Base-by-base conservation (phyloP, 768 basidiomycete genomes). In the Agrocybe pediades region DNA sequence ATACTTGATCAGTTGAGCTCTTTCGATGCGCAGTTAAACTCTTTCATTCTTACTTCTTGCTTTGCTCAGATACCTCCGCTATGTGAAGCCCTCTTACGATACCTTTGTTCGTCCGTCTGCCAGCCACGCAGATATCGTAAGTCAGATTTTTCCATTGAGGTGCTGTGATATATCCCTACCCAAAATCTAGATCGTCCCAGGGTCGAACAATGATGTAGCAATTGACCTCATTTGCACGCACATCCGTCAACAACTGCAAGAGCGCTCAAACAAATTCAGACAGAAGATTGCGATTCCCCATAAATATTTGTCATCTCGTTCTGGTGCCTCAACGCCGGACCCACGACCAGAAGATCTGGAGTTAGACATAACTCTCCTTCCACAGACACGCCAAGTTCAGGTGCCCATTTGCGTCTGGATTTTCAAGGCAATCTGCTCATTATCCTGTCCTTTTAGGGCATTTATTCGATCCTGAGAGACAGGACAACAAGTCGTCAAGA, bases 171-270 rank as follows among this genome's bases (percentile, higher is more conserved):
- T 19, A 21, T 39, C 8, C 36, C 20, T 43, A 48, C 45, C 41
- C 8, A 45, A 39, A 27, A 27, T 19, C 24, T 26, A 96, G 95
- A 95, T 98, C 59, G 95, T 99, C n/a, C 95, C 95, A 1, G 96
- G 96, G 2, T 83, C 84, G 2, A 85, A 93, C 58, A 98, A 98
- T 64, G 68, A 82, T 19, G 88, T 96, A 9, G 95, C 96, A 3
- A 94, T 97, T 50, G 95, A 97, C 55, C 78, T 99, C 33, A 93
- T 99, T 49, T 86, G 88, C 15, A 93, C 92, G 2, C 97, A 98
- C 65, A 84, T 98, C 53, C 83, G 86, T 23, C 83, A 87, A 33
- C 87, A 97, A 67, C 80, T 98, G 42, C 83, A 86, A 46, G 88
- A 92, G 49, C 86, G 95, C 3, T 80, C 86, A 3, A 81, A 83